Evolutionary conservation across 2,329 filamentous ascomycete species (phyloP).

Genomic region (Fusarium tricinctum): DNA sequence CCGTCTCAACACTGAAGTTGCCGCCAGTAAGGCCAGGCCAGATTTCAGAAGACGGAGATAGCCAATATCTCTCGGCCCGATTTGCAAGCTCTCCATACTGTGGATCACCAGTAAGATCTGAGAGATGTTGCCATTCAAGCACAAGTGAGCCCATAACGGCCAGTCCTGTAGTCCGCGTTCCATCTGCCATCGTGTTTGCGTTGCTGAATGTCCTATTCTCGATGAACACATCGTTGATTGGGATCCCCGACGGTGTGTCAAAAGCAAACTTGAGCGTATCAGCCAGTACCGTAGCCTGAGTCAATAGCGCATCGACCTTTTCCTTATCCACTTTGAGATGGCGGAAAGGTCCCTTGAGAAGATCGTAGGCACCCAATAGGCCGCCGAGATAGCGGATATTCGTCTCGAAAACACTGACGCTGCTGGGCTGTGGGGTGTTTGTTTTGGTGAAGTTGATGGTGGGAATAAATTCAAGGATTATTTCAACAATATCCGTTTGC

Average conservation of each 20-base stretch:
- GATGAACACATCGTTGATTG: conserved; percentile 1
- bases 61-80: conserved; percentile 15
- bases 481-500: conserved; percentile 25
- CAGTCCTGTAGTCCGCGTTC: background rate
- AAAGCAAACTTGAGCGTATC: conserved; percentile 40
- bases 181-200: background rate
- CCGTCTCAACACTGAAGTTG: conserved; percentile 14
- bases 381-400: conserved; percentile 69
- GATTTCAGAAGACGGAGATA: conserved; percentile 20
- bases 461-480: conserved; percentile 19
- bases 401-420: conserved; percentile 68
- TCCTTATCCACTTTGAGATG: conserved; percentile 55
- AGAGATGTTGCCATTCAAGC: conserved; percentile 28
- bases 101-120: conserved; percentile 18
- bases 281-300: conserved; percentile 75
- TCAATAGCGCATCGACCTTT: conserved; percentile 66
- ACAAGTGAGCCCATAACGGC: conserved; percentile 22
- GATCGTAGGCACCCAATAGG: conserved; percentile 64
- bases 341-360: conserved; percentile 56
- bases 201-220: conserved; percentile 16
- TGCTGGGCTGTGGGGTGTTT: conserved; percentile 27
- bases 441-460: conserved; percentile 21
- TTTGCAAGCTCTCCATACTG: conserved; percentile 13
- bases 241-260: conserved; percentile 18
- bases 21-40: conserved; percentile 27